Percentiles rank a stretch among this genome's conserved stretches.
Evolutionary conservation across 345 rosid genomes (phyloP).

Genomic region (Syzygium grande): DNA sequence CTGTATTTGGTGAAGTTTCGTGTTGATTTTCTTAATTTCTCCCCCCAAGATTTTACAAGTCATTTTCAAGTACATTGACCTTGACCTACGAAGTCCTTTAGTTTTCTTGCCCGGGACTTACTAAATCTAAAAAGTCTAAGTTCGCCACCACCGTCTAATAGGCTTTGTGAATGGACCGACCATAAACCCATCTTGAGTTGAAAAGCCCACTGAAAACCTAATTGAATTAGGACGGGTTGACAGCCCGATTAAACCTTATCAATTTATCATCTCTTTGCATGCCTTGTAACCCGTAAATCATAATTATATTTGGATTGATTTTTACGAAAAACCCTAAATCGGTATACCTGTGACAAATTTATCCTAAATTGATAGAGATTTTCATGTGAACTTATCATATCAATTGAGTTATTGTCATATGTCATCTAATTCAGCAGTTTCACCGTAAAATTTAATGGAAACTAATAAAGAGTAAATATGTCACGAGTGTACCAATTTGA

Average conservation of each 20-base stretch:
- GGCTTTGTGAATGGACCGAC: background rate
- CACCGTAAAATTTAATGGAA: no score
- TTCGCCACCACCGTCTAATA: background rate
- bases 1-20: background rate
- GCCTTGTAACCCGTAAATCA: no score
- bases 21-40: background rate
- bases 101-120: background rate
- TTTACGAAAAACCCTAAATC: no score
- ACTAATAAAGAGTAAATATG: no score
- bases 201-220: background rate
- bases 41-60: background rate
- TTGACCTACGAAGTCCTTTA: background rate
- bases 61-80: background rate
- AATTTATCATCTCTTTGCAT: no score
- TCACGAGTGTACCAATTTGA: no score
- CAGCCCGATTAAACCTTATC: background rate
- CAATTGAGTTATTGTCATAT: no score
- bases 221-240: background rate
- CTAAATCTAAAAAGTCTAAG: background rate
- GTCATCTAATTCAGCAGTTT: no score
- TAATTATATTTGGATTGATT: background rate
- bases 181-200: background rate
- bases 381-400: no score
- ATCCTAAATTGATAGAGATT: no score
- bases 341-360: background rate